Conservation (phyloP, 2,329 filamentous ascomycete genomes). For the Parasarocladium wereldwijsianum region DNA sequence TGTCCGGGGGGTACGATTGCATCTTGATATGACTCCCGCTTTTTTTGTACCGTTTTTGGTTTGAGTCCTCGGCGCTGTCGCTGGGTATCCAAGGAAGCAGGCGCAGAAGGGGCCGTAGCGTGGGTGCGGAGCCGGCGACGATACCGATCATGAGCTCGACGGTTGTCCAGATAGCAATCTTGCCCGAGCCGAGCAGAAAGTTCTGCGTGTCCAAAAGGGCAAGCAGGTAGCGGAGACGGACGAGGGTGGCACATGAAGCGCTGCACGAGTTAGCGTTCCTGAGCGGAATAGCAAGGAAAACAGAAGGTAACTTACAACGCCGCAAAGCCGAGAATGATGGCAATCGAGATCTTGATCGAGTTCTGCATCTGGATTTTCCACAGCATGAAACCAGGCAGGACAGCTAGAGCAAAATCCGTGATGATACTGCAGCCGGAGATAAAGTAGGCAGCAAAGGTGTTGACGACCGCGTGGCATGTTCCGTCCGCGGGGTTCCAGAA, state of each 20-base stretch:
- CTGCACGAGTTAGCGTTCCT: slow-evolving; percentile 4
- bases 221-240: slow-evolving; percentile 10
- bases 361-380: slow-evolving; percentile 14
- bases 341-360: slow-evolving; percentile 10
- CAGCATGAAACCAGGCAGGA: slow-evolving; percentile 12
- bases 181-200: slow-evolving; percentile 11
- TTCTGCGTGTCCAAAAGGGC: slow-evolving; percentile 10
- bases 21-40: background rate
- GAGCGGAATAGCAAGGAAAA: background rate
- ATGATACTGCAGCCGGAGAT: slow-evolving; percentile 13
- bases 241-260: slow-evolving; percentile 11
- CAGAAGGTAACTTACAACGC: slow-evolving; percentile 8
- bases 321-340: slow-evolving; percentile 9
- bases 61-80: background rate
- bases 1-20: background rate
- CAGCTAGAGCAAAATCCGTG: slow-evolving; percentile 12
- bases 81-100: slow-evolving; percentile 1
- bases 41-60: background rate
- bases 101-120: slow-evolving; percentile 8
- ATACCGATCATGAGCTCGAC: slow-evolving; percentile 11
- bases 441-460: slow-evolving; percentile 11
- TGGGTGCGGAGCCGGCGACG: slow-evolving; percentile 11
- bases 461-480: slow-evolving; percentile 8
- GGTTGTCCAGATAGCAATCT: slow-evolving; percentile 11
- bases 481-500: slow-evolving; percentile 11